Base-by-base conservation (phyloP, 2,329 filamentous ascomycete species). In the Parastagonospora avenae region DNA sequence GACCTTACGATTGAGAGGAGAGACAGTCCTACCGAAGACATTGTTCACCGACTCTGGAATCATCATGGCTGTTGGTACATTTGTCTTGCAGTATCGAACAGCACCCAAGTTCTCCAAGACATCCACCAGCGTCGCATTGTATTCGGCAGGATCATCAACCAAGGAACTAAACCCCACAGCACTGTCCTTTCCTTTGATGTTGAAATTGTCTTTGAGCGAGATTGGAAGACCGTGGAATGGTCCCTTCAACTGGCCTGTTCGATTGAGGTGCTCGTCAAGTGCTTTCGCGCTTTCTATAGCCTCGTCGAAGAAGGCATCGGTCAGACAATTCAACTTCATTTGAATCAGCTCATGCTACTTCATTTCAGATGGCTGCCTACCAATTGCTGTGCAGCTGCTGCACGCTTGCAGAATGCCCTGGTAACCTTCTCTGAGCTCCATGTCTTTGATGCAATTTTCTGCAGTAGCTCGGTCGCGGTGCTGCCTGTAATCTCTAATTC, bases 201-300 rank as follows among this genome's bases (percentile, higher is more conserved):
- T 81, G 76, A 90, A 87, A 63, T 87, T 85, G 72, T 91, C 88
- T 63, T 91, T 91, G 40, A 91, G 78, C 0, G 85, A 84, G 41
- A 88, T 75, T 0, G 85, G 85, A 0, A 88, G 51, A 67, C 86
- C 88, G 68, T 91, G 88, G 1, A 91, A 77, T 2, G 87, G 86
- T 0, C 88, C 88, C 32, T 80, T 72, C 0, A 78, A 68, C 54
- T 75, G 70, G 24, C 77, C 78, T 10, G 73, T 79, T 42, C 69
- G 71, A 15, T 70, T 57, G 4, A 82, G 74, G 50, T 84, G 75
- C 1, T 78, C 73, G 62, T 86, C 83, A 0, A 85, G 75, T 32
- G 78, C 72, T 55, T 79, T 77, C 3, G 83, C 82, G 33, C 75
- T 74, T 28, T 74, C 65, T 40, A 85, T 73, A 2, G 82, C 82